Conservation (phyloP, 352 stramenopile genomes). For the Phytophthora ohioensis region DNA sequence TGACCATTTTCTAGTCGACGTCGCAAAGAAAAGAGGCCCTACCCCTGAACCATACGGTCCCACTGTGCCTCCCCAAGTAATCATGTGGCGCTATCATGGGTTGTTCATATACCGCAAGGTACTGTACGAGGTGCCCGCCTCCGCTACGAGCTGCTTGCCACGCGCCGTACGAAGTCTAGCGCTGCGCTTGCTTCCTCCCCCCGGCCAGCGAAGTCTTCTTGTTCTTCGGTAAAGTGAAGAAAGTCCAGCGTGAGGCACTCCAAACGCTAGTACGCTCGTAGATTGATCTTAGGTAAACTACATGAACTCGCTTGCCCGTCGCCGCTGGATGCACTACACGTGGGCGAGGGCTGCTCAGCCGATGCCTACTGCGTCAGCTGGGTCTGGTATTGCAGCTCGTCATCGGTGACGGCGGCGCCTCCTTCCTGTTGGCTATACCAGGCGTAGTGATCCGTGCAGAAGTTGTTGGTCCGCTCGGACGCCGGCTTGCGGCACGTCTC, state of each 20-base stretch:
- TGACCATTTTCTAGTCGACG: slow-evolving; percentile 19
- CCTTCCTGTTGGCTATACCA: slow-evolving; percentile 32
- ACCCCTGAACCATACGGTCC: slow-evolving; percentile 9
- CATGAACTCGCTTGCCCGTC: slow-evolving; percentile 4
- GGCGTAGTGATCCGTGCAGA: slow-evolving; percentile 54
- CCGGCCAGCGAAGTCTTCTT: neutral
- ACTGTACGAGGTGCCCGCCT: too few relatives aligned
- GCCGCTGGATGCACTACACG: slow-evolving; percentile 14
- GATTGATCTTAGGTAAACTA: slow-evolving; percentile 5
- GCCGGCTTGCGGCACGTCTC: slow-evolving; percentile 58
- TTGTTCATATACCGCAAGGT: too few relatives aligned
- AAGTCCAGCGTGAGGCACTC: slow-evolving; percentile 5
- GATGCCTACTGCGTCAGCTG: slow-evolving; percentile 19
- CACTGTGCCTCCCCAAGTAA: slow-evolving; percentile 12
- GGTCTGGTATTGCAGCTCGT: slow-evolving; percentile 11
- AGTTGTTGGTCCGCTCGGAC: slow-evolving; percentile 57
- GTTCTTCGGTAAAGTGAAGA: slow-evolving; percentile 9
- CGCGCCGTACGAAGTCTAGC: too few relatives aligned
- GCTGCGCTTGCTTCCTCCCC: neutral
- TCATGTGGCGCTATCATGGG: neutral
- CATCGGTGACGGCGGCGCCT: neutral
- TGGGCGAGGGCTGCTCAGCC: neutral
- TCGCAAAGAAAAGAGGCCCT: slow-evolving; percentile 15
- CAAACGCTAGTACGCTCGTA: slow-evolving; percentile 9
- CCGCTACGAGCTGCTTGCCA: neutral